These are phyloP conservation scores for Fusarium sp. DNA, from an alignment of 2,329 filamentous ascomycete species.

Conservation along the genomic window DNA sequence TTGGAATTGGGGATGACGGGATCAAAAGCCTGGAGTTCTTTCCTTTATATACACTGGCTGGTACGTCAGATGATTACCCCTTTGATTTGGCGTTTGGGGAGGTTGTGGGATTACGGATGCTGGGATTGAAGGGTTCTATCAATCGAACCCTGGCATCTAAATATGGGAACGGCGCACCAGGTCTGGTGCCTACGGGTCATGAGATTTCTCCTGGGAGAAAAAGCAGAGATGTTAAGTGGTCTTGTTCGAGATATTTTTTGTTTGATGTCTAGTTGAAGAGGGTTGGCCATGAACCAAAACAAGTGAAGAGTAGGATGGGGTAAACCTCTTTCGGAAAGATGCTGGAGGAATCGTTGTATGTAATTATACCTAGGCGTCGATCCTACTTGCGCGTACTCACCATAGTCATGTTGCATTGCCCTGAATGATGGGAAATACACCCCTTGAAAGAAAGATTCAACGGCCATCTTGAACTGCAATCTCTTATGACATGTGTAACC, in stretches of 20 bases:
- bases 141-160: slow-evolving; percentile 7
- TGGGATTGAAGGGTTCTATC: slow-evolving; percentile 14
- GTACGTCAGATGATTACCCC: slow-evolving; percentile 34
- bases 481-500: neutral
- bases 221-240: neutral
- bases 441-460: slow-evolving; percentile 21
- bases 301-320: slow-evolving; percentile 7
- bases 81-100: slow-evolving; percentile 41
- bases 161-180: slow-evolving; percentile 20
- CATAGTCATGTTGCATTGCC: slow-evolving; percentile 25
- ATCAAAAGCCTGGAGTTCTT: slow-evolving; percentile 47
- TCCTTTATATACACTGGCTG: slow-evolving; percentile 41
- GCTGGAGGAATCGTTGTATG: slow-evolving; percentile 25
- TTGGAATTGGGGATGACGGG: slow-evolving; percentile 31
- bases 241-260: neutral
- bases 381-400: slow-evolving; percentile 14
- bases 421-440: slow-evolving; percentile 25
- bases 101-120: slow-evolving; percentile 23
- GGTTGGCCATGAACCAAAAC: slow-evolving; percentile 1
- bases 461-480: neutral
- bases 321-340: slow-evolving; percentile 1
- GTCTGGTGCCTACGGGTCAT: slow-evolving; percentile 16
- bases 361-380: slow-evolving; percentile 37
- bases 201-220: slow-evolving; percentile 13
- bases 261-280: neutral